Evolutionary conservation across 306 rosid species (phyloP).

Genomic region (barrel medic (Medicago truncatula)): DNA sequence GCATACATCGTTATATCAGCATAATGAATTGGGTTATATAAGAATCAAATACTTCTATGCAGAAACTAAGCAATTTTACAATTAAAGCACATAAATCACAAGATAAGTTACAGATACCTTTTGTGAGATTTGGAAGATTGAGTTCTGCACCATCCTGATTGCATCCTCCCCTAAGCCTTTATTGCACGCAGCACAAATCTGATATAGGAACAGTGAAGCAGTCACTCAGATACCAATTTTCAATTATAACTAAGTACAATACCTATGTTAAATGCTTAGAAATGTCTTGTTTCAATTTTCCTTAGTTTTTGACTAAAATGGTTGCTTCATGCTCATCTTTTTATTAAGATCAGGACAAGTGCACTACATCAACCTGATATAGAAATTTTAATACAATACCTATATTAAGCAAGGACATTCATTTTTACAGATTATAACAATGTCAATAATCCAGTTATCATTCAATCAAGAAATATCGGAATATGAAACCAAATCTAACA

Average conservation of each 20-base stretch:
- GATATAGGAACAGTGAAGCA: conserved; percentile 44
- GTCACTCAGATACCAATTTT: conserved; percentile 42
- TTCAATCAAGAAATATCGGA: not conserved
- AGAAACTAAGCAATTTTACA: not conserved
- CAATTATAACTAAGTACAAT: conserved; percentile 28
- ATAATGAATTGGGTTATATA: not conserved
- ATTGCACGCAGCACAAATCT: conserved; percentile 92
- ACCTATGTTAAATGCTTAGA: not conserved
- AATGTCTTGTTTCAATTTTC: not conserved
- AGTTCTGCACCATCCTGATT: conserved; percentile 51
- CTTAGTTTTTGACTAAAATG: conserved; percentile 13
- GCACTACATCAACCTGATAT: conserved; percentile 10
- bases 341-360: conserved; percentile 8
- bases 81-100: conserved; percentile 10
- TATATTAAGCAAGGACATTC: conserved; percentile 5
- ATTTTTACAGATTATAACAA: conserved; percentile 6
- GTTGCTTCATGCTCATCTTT: conserved; percentile 6
- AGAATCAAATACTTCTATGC: conserved; percentile 2
- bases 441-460: not conserved
- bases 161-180: conserved; percentile 68
- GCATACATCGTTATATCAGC: not conserved
- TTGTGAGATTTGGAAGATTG: conserved; percentile 43
- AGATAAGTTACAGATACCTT: conserved; percentile 58
- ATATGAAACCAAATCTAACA: not conserved
- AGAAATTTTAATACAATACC: not conserved